Evolutionary conservation across 2,329 filamentous ascomycete genomes (phyloP).

Genomic region (Alternaria longipes): DNA sequence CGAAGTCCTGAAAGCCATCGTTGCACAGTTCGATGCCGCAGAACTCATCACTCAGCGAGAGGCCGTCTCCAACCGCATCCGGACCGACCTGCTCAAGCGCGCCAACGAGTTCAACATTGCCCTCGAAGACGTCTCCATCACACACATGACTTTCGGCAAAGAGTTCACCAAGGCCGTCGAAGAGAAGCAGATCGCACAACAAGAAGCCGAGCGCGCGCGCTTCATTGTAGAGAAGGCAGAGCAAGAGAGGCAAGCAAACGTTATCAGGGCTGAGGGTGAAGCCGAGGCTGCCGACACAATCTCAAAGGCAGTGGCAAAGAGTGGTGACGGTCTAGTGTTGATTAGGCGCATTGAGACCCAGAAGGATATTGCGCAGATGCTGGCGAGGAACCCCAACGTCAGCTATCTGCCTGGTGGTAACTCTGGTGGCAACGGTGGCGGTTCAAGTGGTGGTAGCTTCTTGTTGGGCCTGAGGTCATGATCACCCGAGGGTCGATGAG

Average conservation of each 20-base stretch:
- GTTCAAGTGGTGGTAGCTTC: slow-evolving; percentile 70
- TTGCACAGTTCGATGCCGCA: slow-evolving; percentile 63
- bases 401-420: slow-evolving; percentile 89
- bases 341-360: slow-evolving; percentile 98
- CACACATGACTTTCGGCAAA: slow-evolving; percentile 99
- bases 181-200: slow-evolving; percentile 99
- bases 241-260: slow-evolving; percentile 98
- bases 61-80: slow-evolving; percentile 94
- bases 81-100: slow-evolving; percentile 87
- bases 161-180: slow-evolving; percentile 99
- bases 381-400: slow-evolving; percentile 92
- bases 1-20: slow-evolving; percentile 64
- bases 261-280: slow-evolving; percentile 97
- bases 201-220: slow-evolving; percentile 94
- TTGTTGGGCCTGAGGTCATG: slow-evolving; percentile 70
- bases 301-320: slow-evolving; percentile 89
- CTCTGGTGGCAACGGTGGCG: slow-evolving; percentile 60
- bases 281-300: slow-evolving; percentile 97
- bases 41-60: slow-evolving; percentile 95
- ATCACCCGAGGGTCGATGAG: slow-evolving; percentile 2
- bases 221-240: slow-evolving; percentile 99
- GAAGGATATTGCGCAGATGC: slow-evolving; percentile 90
- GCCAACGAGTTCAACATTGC: slow-evolving; percentile 98
- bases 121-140: slow-evolving; percentile 98
- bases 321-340: slow-evolving; percentile 91